These are phyloP conservation scores for Syncephalastrum contaminatum DNA, from an alignment of 371 early-diverging fungal genomes.

Conservation along the genomic window DNA sequence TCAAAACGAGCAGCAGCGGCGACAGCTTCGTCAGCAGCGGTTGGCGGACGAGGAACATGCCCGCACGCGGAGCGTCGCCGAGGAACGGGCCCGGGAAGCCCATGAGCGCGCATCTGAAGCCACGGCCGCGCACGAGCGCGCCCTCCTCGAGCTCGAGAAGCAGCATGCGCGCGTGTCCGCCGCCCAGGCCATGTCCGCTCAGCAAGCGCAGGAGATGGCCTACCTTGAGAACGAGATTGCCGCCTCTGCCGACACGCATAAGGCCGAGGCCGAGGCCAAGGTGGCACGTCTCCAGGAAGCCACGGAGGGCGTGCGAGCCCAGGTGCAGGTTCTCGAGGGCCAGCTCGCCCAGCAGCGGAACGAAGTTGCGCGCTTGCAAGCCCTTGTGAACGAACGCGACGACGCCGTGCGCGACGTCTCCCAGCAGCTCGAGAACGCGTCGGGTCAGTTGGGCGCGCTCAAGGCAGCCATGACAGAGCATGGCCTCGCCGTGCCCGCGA, in stretches of 20 bases:
- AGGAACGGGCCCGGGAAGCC: conserved; percentile 50
- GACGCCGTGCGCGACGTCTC: conserved; percentile 41
- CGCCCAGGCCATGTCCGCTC: conserved; percentile 45
- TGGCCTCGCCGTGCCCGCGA: conserved; percentile 20
- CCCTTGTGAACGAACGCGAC: conserved; percentile 48
- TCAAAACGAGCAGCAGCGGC: conserved; percentile 42
- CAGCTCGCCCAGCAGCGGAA: conserved; percentile 41
- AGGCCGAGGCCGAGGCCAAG: conserved; percentile 53
- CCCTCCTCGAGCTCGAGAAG: conserved; percentile 38
- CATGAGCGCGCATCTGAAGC: conserved; percentile 49
- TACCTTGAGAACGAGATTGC: conserved; percentile 17
- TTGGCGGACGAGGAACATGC: conserved; percentile 44
- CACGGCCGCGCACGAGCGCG: conserved; percentile 45
- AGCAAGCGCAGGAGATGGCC: conserved; percentile 24
- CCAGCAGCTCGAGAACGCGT: conserved; percentile 50
- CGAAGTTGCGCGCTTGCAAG: conserved; percentile 44
- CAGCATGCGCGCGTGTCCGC: conserved; percentile 38
- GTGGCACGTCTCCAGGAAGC: conserved; percentile 56
- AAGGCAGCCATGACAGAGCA: conserved; percentile 58
- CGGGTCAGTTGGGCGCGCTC: conserved; percentile 57
- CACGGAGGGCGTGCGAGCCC: conserved; percentile 51
- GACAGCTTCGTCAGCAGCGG: conserved; percentile 37
- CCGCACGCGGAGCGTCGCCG: conserved; percentile 33
- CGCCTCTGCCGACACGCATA: conserved; percentile 8
- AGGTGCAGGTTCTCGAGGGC: conserved; percentile 49